phyloP scores from a whole-genome alignment of 495 filamentous ascomycete species.

The Lepidopterella palustris region DNA sequence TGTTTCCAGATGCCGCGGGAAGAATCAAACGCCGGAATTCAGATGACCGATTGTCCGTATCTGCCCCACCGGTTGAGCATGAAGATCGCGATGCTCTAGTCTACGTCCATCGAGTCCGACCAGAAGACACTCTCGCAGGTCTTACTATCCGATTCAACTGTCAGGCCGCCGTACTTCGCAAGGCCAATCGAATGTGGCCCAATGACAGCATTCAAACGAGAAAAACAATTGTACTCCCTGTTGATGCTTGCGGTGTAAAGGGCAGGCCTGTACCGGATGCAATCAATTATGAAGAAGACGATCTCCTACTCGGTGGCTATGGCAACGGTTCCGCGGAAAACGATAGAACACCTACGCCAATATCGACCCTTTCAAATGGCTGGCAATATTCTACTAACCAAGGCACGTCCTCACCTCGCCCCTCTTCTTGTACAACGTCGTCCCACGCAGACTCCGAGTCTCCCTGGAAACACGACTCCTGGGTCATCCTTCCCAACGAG shows the following conservation, averaged over 20 bases:
- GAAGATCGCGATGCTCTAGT: conserved; percentile 68
- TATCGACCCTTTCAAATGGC: conserved; percentile 25
- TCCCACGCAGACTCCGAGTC: conserved; percentile 32
- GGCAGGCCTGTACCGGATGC: conserved; percentile 49
- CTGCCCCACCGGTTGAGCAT: conserved; percentile 36
- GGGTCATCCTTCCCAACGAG: conserved; percentile 71
- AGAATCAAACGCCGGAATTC: conserved; percentile 57
- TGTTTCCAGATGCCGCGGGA: conserved; percentile 40
- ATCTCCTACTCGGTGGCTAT: conserved; percentile 38
- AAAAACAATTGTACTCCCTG: conserved; percentile 74
- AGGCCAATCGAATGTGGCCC: conserved; percentile 90
- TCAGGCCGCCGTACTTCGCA: conserved; percentile 66
- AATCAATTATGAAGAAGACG: conserved; percentile 20
- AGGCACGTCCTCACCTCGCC: conserved; percentile 25
- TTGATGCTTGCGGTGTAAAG: conserved; percentile 82
- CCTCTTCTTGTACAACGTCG: conserved; percentile 20
- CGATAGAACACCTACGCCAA: conserved; percentile 9
- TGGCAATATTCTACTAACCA: conserved; percentile 19
- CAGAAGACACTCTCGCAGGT: conserved; percentile 78
- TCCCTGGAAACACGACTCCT: conserved; percentile 78
- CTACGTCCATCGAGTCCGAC: conserved; percentile 81
- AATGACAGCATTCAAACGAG: conserved; percentile 81
- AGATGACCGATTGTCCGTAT: conserved; percentile 42
- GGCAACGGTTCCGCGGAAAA: conserved; percentile 8
- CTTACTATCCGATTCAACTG: conserved; percentile 87